Base-by-base conservation (phyloP, 352 stramenopile genomes). In the Phytophthora foliorum region DNA sequence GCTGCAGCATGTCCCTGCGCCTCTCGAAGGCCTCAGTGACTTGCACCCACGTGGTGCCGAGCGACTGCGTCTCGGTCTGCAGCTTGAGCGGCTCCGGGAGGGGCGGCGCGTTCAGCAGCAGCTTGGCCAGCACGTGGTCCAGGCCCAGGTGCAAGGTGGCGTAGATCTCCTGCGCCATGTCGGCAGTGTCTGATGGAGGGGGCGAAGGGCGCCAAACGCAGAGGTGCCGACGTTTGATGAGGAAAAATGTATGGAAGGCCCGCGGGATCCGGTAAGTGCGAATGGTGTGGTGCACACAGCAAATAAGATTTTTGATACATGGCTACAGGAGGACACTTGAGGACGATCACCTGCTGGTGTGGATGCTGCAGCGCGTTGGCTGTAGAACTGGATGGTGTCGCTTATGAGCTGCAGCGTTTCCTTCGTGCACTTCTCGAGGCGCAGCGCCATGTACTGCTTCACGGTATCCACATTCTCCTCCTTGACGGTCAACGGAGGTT, bases 381-480 rank as follows among this genome's bases (percentile, higher is more conserved):
- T 84, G 72, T 79, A 83, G 68, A 82, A 81, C 39, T 81, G 48
- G 13, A 88, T 75, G 72, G 81, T 74, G 62, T 88, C 79, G 44
- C 77, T 88, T 63, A 88, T 72, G 27, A 88, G 77, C 57, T 81
- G 63, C 34, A 88, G 56, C 29, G 70, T 82, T 65, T 77, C 75
- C 25, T 69, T 67, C 2, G 42, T 78, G 65, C 74, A 58, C 60
- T 86, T 85, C 44, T 71, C 57, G 9, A 84, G 66, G 2, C 79
- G 77, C 39, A 82, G 48, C 25, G 65, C 58, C 52, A 88, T 72
- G 56, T 84, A 88, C 52, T 74, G 63, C 48, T 69, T 77, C 48
- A 85, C 74, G 1, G 56, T 82, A 27, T 81, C 77, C n/a, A 85
- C 71, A 32, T 88, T 36, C 50, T 76, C 63, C 36, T 80, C 69